Evolutionary conservation across 78 protist species (phyloP), one percentile per base, ranked within the genome.

Genomic region (Pigoraptor vietnamica): DNA sequence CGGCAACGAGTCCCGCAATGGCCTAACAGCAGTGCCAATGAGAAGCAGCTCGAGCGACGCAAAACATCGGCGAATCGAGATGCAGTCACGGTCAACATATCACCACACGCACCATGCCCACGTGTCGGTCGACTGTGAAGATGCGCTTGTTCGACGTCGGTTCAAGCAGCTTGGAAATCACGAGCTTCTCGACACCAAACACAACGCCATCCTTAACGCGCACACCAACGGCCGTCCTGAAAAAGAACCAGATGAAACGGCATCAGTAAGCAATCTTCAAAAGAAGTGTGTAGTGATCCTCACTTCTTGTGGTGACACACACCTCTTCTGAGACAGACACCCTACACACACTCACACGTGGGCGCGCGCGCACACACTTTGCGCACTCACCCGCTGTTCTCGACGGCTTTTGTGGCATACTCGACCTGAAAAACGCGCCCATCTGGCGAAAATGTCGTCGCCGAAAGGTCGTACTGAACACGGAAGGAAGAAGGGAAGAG

Each of bases 391-490:
- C 99, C 98, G 90, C 96, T 93, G 83, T 97, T 98, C 34, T 98
- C 99, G 37, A 98, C 99, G 0, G 99, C 99, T 94, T 99, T 99
- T 35, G 55, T 35, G 24, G 99, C 99, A 84, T 99, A 99, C 88
- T 99, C 99, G 19, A 99, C 97, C 91, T 99, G 99, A 94, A 98
- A 99, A 23, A 99, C 96, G 36, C 99, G 96, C 0, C 99, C 99
- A 90, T 98, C 99, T 37, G 99, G 99, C 56, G 99, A 97, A 93
- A 92, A 98, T 29, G 99, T 98, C 37, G 98, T 95, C 24, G 95
- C 93, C 39, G 97, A 97, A 39, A 96, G 92, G 89, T 99, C 99
- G 81, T 98, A 99, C 99, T 97, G 93, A 23, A 89, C 23, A 24
- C 23, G 9, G 0, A 81, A 38, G 40, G 56, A 36, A 21, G 39